Conservation (phyloP, 2,329 filamentous ascomycete species). For the Aspergillus sp. region DNA sequence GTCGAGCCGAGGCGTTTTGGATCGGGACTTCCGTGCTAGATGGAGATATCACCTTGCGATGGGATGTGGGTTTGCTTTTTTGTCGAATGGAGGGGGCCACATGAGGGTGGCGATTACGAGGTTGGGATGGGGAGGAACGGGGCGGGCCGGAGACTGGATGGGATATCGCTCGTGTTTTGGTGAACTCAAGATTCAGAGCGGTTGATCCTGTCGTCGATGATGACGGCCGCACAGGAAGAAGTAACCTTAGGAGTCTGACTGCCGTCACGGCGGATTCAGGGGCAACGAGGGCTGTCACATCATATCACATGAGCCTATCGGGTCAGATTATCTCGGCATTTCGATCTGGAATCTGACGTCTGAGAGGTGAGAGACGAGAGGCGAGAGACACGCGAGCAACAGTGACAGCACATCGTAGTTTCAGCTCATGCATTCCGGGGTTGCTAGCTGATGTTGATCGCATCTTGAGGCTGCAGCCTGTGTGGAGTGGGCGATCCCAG, state of each 20-base stretch:
- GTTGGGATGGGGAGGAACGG: background rate
- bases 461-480: background rate
- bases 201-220: too few relatives aligned
- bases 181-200: too few relatives aligned
- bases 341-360: background rate
- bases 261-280: background rate
- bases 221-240: too few relatives aligned
- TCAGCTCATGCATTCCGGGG: too few relatives aligned
- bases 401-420: background rate
- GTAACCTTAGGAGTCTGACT: background rate
- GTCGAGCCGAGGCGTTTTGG: background rate
- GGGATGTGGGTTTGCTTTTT: background rate
- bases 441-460: background rate
- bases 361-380: background rate
- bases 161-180: too few relatives aligned
- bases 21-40: background rate
- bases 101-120: background rate
- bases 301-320: background rate
- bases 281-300: background rate
- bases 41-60: background rate
- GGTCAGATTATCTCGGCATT: background rate
- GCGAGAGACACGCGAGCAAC: background rate
- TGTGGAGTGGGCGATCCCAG: conserved; percentile 6
- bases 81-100: background rate
- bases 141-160: background rate